Percentiles rank a stretch among this genome's conserved stretches.
These are phyloP conservation scores for Zygnema circumcarinatum DNA, from an alignment of 139 green algal genomes.

Conservation along the genomic window DNA sequence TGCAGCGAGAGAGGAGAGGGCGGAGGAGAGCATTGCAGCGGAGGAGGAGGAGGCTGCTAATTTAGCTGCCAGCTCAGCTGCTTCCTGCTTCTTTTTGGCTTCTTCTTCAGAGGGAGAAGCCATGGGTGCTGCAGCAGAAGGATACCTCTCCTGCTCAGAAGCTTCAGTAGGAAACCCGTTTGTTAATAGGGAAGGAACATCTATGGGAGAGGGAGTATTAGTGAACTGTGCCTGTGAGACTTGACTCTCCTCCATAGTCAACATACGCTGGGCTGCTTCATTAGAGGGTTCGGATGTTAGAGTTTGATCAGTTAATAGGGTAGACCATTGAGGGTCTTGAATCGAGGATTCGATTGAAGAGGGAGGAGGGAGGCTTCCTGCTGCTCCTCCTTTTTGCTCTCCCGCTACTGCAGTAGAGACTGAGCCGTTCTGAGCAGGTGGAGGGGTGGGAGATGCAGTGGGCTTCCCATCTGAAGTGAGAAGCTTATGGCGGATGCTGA, in stretches of 20 bases:
- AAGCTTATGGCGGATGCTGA: not conserved
- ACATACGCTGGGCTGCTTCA: not conserved
- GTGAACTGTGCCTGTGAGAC: not conserved
- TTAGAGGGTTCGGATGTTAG: not conserved
- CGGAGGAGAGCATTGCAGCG: slow-evolving; percentile 17
- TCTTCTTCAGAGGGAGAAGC: slow-evolving; percentile 2
- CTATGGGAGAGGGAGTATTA: not conserved
- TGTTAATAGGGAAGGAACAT: not conserved
- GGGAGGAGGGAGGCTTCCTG: not conserved
- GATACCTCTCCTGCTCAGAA: not conserved
- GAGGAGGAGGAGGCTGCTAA: slow-evolving; percentile 3
- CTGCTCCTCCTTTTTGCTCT: not conserved
- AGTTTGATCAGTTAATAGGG: not conserved
- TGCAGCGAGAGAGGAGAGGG: slow-evolving; percentile 23
- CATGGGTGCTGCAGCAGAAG: not conserved
- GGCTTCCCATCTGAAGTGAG: not conserved
- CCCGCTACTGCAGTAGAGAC: not conserved
- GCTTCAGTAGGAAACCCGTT: slow-evolving; percentile 2
- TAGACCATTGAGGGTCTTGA: not conserved
- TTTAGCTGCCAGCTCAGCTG: slow-evolving; percentile 34
- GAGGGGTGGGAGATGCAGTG: not conserved
- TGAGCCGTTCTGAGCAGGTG: not conserved
- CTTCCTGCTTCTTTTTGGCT: slow-evolving; percentile 22
- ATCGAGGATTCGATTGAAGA: not conserved
- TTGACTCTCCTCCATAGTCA: slow-evolving; percentile 15